Evolutionary conservation across 2,329 filamentous ascomycete genomes (phyloP), one percentile per base, ranked within the genome.

Genomic region (Xylaria hypoxylon): DNA sequence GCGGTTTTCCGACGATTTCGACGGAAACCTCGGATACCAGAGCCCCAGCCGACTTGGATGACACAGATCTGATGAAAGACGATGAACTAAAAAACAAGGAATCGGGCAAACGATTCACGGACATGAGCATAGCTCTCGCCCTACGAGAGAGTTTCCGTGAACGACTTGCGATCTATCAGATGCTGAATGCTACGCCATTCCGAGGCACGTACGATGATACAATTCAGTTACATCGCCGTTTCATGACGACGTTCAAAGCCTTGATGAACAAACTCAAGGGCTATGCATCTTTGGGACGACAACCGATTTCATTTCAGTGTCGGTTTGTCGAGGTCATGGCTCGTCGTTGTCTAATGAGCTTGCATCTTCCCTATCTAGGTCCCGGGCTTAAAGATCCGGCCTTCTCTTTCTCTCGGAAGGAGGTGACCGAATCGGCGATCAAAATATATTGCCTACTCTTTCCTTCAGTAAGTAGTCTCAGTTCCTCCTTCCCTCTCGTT

Each of bases 351-450:
- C 74, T 89, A 2, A 78, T 86, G 5, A 79, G 83, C 0, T 79
- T 91, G 0, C 88, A 91, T 71, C 78, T 85, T 2, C 85, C 85
- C 0, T 88, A 82, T 71, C 82, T 84, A 28, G 74, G 74, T 0
- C 72, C 77, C 0, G 77, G 82, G 1, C 74, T 82, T 2, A 74
- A 74, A 0, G 78, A 85, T 4, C 77, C 82, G 0, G 72, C 78
- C 2, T 87, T 83, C 65, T 83, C 84, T 0, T 87, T 82, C 65
- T 86, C 86, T 0, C 76, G 84, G 0, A 84, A 82, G 48, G 79
- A 82, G 0, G 77, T 82, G 0, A 68, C 85, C 5, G 86, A 89
- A 6, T 78, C 79, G 0, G 78, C 83, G 0, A 76, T 86, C 15
- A 84, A 83, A 50, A 73, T 85, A 1, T 87, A 83, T 81, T 76